phyloP scores from a whole-genome alignment of 2,329 filamentous ascomycete genomes.

The Paraconiothyrium sp. region DNA sequence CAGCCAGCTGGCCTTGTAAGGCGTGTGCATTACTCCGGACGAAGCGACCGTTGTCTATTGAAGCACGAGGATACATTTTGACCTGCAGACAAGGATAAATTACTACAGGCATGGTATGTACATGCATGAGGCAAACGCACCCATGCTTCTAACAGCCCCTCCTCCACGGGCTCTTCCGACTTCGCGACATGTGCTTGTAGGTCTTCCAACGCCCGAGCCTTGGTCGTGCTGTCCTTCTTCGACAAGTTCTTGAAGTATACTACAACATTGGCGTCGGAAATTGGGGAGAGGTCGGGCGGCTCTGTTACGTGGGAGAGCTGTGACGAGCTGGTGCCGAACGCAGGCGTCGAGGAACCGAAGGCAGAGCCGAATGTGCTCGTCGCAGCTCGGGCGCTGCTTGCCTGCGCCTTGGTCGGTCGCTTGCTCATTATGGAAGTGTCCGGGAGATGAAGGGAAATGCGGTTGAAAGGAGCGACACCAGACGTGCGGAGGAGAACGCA shows the following conservation, averaged over 20 bases:
- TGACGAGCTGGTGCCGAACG: slow-evolving; percentile 62
- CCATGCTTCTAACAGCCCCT: slow-evolving; percentile 88
- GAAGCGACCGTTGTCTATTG: slow-evolving; percentile 87
- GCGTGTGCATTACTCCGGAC: slow-evolving; percentile 88
- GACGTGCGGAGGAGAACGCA: slow-evolving; percentile 5
- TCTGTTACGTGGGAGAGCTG: slow-evolving; percentile 86
- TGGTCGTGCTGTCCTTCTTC: slow-evolving; percentile 94
- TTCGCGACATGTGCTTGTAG: slow-evolving; percentile 72
- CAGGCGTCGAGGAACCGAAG: slow-evolving; percentile 50
- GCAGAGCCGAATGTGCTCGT: slow-evolving; percentile 53
- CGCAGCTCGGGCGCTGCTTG: slow-evolving; percentile 69
- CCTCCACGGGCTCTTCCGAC: slow-evolving; percentile 73
- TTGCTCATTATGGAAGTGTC: slow-evolving; percentile 61
- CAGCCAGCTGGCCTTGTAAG: slow-evolving; percentile 72
- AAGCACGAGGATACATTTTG: slow-evolving; percentile 85
- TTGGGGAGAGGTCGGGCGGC: slow-evolving; percentile 78
- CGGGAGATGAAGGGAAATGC: slow-evolving; percentile 5
- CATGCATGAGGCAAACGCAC: slow-evolving; percentile 61
- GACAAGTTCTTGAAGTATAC: slow-evolving; percentile 92
- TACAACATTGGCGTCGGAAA: slow-evolving; percentile 82
- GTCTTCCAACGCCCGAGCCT: slow-evolving; percentile 89
- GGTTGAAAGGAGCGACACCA: slow-evolving; percentile 12
- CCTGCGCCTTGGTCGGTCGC: slow-evolving; percentile 68
- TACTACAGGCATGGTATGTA: slow-evolving; percentile 52
- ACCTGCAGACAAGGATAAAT: slow-evolving; percentile 63